Conservation (phyloP, 352 stramenopile species). For the Thraustotheca clavata region DNA sequence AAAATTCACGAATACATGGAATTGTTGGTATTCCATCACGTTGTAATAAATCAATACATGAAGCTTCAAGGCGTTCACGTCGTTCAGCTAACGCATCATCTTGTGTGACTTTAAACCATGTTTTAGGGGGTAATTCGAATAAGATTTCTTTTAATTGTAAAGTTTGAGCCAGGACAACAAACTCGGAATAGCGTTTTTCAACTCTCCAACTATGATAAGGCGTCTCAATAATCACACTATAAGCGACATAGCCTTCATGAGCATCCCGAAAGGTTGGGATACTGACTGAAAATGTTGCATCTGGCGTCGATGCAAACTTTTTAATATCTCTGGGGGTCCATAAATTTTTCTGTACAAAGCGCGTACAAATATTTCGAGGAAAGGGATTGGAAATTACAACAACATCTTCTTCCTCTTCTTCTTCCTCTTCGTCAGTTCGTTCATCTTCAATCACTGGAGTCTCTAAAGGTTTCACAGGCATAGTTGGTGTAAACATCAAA, state of each 20-base stretch:
- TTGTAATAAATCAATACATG: conserved; percentile 37
- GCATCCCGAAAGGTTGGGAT: conserved; percentile 59
- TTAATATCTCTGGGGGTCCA: conserved; percentile 21
- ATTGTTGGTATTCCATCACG: conserved; percentile 35
- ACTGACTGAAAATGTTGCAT: conserved; percentile 35
- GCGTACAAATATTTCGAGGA: conserved; percentile 50
- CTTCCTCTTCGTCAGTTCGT: conserved; percentile 20
- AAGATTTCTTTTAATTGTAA: conserved; percentile 40
- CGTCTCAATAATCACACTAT: conserved; percentile 41
- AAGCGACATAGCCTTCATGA: conserved; percentile 51
- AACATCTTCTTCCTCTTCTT: conserved; percentile 46
- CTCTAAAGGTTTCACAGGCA: background rate
- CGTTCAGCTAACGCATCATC: conserved; percentile 48
- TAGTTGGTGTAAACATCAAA: background rate
- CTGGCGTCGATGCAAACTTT: conserved; percentile 22
- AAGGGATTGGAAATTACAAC: conserved; percentile 55
- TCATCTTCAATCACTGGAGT: conserved; percentile 19
- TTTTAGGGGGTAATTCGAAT: conserved; percentile 68
- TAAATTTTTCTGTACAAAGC: conserved; percentile 29
- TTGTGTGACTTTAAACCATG: conserved; percentile 69
- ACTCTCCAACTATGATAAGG: conserved; percentile 39
- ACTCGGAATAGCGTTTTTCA: conserved; percentile 72
- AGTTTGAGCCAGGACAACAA: conserved; percentile 43
- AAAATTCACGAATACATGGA: conserved; percentile 56
- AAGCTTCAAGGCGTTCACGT: conserved; percentile 39